A percentile compares a stretch with the other conserved stretches of the same genome.
phyloP scores from a whole-genome alignment of 1,284 basidiomycete genomes.

The Ceratobasidium sp. region DNA sequence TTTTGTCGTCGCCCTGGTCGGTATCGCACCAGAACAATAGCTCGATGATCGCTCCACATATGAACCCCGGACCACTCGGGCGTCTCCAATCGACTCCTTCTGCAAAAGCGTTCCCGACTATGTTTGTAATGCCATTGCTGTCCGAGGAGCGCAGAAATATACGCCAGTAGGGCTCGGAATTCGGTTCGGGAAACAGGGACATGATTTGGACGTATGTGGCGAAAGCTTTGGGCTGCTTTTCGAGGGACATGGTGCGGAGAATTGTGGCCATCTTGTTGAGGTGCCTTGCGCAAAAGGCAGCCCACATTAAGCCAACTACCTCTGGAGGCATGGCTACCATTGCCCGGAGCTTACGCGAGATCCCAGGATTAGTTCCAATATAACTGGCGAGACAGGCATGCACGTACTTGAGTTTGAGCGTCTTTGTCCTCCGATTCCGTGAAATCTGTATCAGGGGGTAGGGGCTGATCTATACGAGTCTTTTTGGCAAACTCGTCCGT shows the following conservation, averaged over 20 bases:
- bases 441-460: constrained; percentile 16
- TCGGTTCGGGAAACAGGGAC: constrained; percentile 20
- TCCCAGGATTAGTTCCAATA: not conserved
- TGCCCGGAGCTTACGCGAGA: constrained; percentile 9
- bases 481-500: constrained; percentile 3
- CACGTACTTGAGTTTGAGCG: constrained; percentile 26
- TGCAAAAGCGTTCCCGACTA: constrained; percentile 21
- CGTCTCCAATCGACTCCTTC: constrained; percentile 22
- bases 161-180: constrained; percentile 15
- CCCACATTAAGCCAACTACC: constrained; percentile 10
- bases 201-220: constrained; percentile 31
- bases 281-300: constrained; percentile 17
- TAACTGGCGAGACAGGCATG: not conserved
- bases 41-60: constrained; percentile 31
- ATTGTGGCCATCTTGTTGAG: constrained; percentile 12
- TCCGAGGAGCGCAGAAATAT: constrained; percentile 22
- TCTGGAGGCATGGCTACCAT: constrained; percentile 21
- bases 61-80: constrained; percentile 31
- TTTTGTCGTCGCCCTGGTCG: constrained; percentile 28
- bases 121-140: constrained; percentile 9
- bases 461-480: not conserved
- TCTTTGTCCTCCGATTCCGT: constrained; percentile 29
- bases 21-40: constrained; percentile 31
- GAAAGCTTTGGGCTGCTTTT: constrained; percentile 33
- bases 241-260: constrained; percentile 4